Evolutionary conservation across 768 basidiomycete species (phyloP).

Genomic region (Harrya chromipes): DNA sequence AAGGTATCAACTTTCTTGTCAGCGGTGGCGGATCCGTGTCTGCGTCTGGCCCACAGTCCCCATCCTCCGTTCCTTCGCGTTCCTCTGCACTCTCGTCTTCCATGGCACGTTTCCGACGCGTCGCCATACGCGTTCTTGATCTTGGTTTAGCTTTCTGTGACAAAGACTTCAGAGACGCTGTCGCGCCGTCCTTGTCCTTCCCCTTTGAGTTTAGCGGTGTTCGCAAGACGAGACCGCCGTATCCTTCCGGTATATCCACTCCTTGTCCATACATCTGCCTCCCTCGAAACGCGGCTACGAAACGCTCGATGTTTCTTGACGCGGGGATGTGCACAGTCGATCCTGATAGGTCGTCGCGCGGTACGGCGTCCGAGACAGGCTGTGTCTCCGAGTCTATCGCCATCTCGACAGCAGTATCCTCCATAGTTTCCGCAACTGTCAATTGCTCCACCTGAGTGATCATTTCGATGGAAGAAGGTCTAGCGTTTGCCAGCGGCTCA

Average conservation of each 20-base stretch:
- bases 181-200: constrained; percentile 13
- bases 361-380: not conserved
- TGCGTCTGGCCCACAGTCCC: constrained; percentile 12
- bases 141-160: constrained; percentile 11
- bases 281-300: constrained; percentile 70
- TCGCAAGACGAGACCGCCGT: constrained; percentile 60
- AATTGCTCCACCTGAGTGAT: not conserved
- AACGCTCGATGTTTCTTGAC: constrained; percentile 14
- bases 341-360: not conserved
- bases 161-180: not conserved
- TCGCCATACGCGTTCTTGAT: constrained; percentile 8
- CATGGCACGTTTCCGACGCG: constrained; percentile 24
- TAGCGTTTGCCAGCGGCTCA: not conserved
- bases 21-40: not conserved
- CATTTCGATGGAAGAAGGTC: not conserved
- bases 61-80: constrained; percentile 23
- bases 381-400: constrained; percentile 12
- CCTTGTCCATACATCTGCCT: constrained; percentile 67
- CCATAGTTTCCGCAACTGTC: not conserved
- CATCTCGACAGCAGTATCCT: not conserved
- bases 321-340: not conserved
- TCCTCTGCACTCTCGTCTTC: constrained; percentile 29
- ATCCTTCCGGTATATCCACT: constrained; percentile 62
- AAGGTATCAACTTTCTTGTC: constrained; percentile 42
- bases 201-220: constrained; percentile 17